Evolutionary conservation across 2,329 filamentous ascomycete genomes (phyloP).

Genomic region (Westerdykella aurantiaca): DNA sequence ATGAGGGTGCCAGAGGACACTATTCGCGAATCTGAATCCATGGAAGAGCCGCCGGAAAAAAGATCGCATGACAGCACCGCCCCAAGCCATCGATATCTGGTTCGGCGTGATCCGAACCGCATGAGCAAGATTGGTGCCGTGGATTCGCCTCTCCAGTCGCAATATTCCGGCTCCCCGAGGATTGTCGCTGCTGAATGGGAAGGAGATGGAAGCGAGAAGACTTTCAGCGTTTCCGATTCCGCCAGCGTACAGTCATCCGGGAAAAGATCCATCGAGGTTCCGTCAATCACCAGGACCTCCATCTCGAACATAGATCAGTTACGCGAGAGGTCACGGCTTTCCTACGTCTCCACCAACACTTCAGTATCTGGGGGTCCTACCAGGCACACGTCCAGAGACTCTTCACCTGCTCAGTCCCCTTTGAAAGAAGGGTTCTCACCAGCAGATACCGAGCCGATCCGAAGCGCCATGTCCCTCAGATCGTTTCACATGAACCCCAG

Average conservation of each 20-base stretch:
- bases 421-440: conserved; percentile 21
- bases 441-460: conserved; percentile 24
- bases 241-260: conserved; percentile 16
- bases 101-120: conserved; percentile 31
- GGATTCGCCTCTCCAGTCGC: conserved; percentile 31
- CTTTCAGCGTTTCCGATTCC: conserved; percentile 25
- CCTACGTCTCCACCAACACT: conserved; percentile 35
- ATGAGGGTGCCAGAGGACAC: conserved; percentile 45
- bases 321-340: conserved; percentile 33
- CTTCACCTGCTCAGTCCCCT: conserved; percentile 33
- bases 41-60: conserved; percentile 20
- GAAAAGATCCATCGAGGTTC: conserved; percentile 28
- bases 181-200: conserved; percentile 31
- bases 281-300: conserved; percentile 31
- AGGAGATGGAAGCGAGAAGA: conserved; percentile 20
- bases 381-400: conserved; percentile 29
- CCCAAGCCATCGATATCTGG: conserved; percentile 34
- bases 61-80: conserved; percentile 16
- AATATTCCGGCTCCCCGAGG: conserved; percentile 25
- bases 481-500: conserved; percentile 37
- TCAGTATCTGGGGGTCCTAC: conserved; percentile 30
- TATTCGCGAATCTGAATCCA: conserved; percentile 23
- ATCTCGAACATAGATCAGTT: conserved; percentile 32
- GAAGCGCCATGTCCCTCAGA: conserved; percentile 32
- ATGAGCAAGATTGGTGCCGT: conserved; percentile 28